phyloP scores from a whole-genome alignment of 2,329 filamentous ascomycete genomes.

The Cordyceps javanica region DNA sequence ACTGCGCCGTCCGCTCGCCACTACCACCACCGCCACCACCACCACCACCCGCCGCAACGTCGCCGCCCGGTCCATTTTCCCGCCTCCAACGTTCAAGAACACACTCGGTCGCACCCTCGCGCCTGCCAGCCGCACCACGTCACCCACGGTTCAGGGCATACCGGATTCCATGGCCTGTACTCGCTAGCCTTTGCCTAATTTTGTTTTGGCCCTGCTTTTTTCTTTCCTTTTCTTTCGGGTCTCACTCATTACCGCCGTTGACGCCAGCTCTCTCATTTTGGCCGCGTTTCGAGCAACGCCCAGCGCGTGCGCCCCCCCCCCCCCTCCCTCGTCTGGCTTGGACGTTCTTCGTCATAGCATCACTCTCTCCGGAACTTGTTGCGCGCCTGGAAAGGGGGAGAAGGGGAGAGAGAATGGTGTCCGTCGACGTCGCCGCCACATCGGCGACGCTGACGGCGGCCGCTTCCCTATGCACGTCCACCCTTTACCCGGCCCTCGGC shows the following conservation, averaged over 20 bases:
- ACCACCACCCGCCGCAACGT: too few relatives aligned
- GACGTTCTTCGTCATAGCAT: not conserved
- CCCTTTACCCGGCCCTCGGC: slow-evolving; percentile 38
- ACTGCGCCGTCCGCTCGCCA: not conserved
- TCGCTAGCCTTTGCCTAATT: not conserved
- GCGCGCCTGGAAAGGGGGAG: not conserved
- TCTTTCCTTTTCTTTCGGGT: not conserved
- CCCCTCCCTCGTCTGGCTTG: not conserved
- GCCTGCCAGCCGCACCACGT: not conserved
- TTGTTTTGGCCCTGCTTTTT: not conserved
- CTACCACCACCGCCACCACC: too few relatives aligned
- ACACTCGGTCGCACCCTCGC: too few relatives aligned
- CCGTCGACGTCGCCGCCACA: slow-evolving; percentile 12
- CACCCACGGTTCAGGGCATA: not conserved
- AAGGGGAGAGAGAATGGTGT: slow-evolving; percentile 1
- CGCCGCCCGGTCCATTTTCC: not conserved
- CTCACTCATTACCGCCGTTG: too few relatives aligned
- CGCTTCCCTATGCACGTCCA: slow-evolving; percentile 33
- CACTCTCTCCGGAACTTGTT: too few relatives aligned
- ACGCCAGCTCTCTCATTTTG: too few relatives aligned
- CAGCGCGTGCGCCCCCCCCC: too few relatives aligned
- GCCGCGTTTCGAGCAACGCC: too few relatives aligned
- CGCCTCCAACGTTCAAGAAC: not conserved
- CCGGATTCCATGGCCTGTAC: not conserved
- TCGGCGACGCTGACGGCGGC: slow-evolving; percentile 23